Conservation (phyloP, 805 yeast species). For the Crinitomyces ghanaensis region DNA sequence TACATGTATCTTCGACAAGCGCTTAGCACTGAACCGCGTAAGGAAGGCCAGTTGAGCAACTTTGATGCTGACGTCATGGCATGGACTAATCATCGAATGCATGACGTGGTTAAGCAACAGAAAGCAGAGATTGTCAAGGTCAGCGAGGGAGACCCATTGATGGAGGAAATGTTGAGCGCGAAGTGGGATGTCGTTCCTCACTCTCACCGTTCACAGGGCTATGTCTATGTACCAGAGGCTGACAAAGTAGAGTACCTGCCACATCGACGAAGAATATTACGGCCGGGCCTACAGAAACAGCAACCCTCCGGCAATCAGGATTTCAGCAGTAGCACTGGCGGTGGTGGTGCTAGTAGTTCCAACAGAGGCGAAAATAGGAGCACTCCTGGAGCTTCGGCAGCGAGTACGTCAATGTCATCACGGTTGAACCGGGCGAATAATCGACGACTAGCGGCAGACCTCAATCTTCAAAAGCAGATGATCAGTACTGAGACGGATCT, state of each 20-base stretch:
- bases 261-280: conserved; percentile 54
- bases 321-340: conserved; percentile 1
- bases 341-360: conserved; percentile 1
- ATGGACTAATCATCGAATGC: too few species aligned
- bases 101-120: too few species aligned
- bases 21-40: conserved; percentile 19
- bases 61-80: too few species aligned
- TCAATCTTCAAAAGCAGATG: conserved; percentile 65
- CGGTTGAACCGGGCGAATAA: conserved; percentile 79
- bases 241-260: conserved; percentile 69
- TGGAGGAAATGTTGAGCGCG: conserved; percentile 1
- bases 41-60: conserved; percentile 2
- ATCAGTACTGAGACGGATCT: conserved; percentile 60
- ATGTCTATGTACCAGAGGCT: conserved; percentile 57
- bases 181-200: too few species aligned
- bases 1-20: conserved; percentile 39
- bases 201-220: conserved; percentile 70
- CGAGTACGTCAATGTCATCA: conserved; percentile 61
- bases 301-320: conserved; percentile 13
- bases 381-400: conserved; percentile 9
- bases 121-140: too few species aligned
- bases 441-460: conserved; percentile 81
- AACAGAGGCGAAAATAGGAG: conserved; percentile 1
- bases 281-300: conserved; percentile 21
- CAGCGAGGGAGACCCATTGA: too few species aligned